Evolutionary conservation across 495 filamentous ascomycete species (phyloP).

Genomic region (Daldinia decipiens): DNA sequence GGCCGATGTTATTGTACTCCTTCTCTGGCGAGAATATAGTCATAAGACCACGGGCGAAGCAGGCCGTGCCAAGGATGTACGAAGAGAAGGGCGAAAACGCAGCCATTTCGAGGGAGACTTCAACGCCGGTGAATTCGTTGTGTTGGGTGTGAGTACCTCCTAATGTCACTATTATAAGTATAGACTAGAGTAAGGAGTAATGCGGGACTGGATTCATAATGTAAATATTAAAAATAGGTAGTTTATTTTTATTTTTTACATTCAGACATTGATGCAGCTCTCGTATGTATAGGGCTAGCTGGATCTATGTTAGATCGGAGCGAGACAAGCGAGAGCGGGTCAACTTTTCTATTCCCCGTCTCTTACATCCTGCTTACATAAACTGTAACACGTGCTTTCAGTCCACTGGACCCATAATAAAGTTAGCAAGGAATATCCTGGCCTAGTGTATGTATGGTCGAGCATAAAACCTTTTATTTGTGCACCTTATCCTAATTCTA

Average conservation of each 20-base stretch:
- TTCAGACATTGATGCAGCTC: background rate
- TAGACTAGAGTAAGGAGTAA: background rate
- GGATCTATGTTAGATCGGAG: background rate
- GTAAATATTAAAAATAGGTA: too few relatives aligned
- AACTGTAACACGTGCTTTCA: background rate
- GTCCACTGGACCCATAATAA: background rate
- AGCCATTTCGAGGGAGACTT: slow-evolving; percentile 14
- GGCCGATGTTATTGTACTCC: slow-evolving; percentile 23
- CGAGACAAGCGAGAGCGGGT: background rate
- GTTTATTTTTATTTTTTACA: too few relatives aligned
- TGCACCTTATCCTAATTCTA: too few relatives aligned
- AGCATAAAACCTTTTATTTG: too few relatives aligned
- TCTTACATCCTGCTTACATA: too few relatives aligned
- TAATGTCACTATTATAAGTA: slow-evolving; percentile 1
- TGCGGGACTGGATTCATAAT: background rate
- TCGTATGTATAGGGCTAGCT: background rate
- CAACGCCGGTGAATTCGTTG: background rate
- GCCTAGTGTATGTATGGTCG: background rate
- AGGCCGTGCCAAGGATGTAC: slow-evolving; percentile 29
- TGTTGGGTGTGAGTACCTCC: background rate
- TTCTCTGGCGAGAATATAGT: slow-evolving; percentile 18
- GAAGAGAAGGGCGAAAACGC: slow-evolving; percentile 4
- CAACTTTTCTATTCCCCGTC: background rate
- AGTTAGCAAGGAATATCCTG: background rate
- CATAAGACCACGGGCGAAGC: slow-evolving; percentile 25